Evolutionary conservation across 805 yeast genomes (phyloP), one percentile per base, ranked within the genome.

Genomic region (Lipomyces sp.): DNA sequence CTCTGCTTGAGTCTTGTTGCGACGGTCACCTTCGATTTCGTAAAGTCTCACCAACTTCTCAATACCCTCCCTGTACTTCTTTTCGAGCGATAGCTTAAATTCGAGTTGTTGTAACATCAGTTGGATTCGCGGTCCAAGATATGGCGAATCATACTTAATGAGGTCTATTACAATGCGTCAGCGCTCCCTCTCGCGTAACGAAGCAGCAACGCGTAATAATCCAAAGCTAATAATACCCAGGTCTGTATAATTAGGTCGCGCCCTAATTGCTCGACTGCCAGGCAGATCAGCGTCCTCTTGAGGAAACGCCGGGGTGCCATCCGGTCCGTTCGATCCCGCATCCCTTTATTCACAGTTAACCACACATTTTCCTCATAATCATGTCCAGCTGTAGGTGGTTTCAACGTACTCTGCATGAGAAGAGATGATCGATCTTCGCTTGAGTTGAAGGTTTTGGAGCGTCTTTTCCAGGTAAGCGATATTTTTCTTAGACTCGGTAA

Each of bases 91-190:
- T 57, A 94, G 83, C 78, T 95, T 95, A 77, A 94, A 92, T 76
- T 93, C 97, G 66, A 95, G 82, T 77, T 92, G 96, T 79, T 93
- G 98, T 63, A 94, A 84, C 98, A 95, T 93, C 73, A 90, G 88
- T 78, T 92, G 97, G 74, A 95, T 95, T 69, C 95, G 86, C 73
- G 95, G 97, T 10, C 98, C 97, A 72, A 95, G 80, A 0, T 96
- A 90, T 0, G 98, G 97, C 73, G 97, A 90, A 74, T 95, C 98
- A 75, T 92, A 92, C 73, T 92, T 92, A 75, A 92, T 84, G 64
- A 95, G 82, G 76, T 95, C 99, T 67, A 48, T 32, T 39, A 42
- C 15, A 13, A 48, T 29, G 30, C 3, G 42, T 42, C 35, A 60
- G 37, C 51, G 15, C n/a, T 13, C 24, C 30, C 6, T 37, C 15